Percentiles rank a stretch among this genome's conserved stretches.
phyloP scores from a whole-genome alignment of 1,139 yeast species.

The Tardiomyces blankii region DNA sequence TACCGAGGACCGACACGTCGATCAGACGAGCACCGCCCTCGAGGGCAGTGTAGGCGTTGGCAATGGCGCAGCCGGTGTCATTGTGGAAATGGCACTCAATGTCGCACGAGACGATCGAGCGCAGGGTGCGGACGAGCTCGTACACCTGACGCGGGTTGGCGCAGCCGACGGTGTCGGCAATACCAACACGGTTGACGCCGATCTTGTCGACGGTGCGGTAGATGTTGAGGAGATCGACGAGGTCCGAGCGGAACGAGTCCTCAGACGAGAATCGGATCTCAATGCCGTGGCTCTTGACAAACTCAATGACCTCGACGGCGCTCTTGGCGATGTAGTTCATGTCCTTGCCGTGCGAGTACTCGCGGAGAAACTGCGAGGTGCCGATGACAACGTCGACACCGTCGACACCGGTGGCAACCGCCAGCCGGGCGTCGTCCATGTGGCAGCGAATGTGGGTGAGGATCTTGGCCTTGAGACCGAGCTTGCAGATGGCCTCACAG shows the following conservation, averaged over 20 bases:
- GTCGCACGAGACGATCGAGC: constrained; percentile 90
- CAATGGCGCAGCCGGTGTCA: constrained; percentile 98
- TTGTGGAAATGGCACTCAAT: constrained; percentile 98
- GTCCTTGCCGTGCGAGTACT: constrained; percentile 96
- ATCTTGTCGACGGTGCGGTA: constrained; percentile 95
- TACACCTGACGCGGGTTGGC: constrained; percentile 99
- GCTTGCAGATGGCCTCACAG: constrained; percentile 96
- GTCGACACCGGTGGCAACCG: constrained; percentile 96
- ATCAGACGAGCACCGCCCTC: constrained; percentile 96
- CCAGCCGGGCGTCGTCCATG: constrained; percentile 97
- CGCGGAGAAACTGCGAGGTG: constrained; percentile 89
- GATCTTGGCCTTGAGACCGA: constrained; percentile 91
- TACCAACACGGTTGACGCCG: constrained; percentile 98
- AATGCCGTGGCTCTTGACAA: constrained; percentile 92
- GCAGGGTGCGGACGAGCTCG: constrained; percentile 88
- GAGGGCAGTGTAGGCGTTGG: constrained; percentile 94
- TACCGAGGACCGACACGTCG: constrained; percentile 93
- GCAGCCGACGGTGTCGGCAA: constrained; percentile 98
- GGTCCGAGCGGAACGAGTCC: constrained; percentile 95
- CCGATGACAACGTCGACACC: constrained; percentile 99
- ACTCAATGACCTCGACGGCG: constrained; percentile 95
- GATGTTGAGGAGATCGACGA: constrained; percentile 88
- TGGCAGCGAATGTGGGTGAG: constrained; percentile 91
- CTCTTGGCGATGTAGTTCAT: constrained; percentile 96
- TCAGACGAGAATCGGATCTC: constrained; percentile 96